These are phyloP conservation scores for Samsoniella hepiali DNA, from an alignment of 2,329 filamentous ascomycete genomes.

Conservation along the genomic window DNA sequence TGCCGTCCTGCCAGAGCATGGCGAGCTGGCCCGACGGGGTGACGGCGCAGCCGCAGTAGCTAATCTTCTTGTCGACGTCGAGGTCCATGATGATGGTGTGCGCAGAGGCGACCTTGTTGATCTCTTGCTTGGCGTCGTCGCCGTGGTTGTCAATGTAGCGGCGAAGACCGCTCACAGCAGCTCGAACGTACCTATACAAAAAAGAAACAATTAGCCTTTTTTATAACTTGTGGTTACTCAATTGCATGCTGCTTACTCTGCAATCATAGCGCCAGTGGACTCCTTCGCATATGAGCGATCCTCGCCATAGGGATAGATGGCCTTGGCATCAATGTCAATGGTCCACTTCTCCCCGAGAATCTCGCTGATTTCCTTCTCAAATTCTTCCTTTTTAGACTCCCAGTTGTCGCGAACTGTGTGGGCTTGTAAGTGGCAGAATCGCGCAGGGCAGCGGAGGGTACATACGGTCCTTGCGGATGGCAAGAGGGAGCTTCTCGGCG, in stretches of 20 bases:
- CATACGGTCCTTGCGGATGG: slow-evolving; percentile 50
- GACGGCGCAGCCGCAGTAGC: slow-evolving; percentile 45
- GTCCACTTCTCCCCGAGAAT: slow-evolving; percentile 49
- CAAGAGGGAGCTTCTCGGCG: slow-evolving; percentile 49
- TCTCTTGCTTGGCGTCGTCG: slow-evolving; percentile 39
- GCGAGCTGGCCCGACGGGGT: slow-evolving; percentile 42
- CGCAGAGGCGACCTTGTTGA: slow-evolving; percentile 44
- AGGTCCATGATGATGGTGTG: slow-evolving; percentile 46
- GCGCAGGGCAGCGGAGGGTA: background rate
- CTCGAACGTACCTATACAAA: slow-evolving; percentile 40
- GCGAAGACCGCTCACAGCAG: slow-evolving; percentile 40
- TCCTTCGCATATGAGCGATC: slow-evolving; percentile 39
- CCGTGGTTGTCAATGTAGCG: slow-evolving; percentile 37
- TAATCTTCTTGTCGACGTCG: slow-evolving; percentile 40
- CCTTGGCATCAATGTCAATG: slow-evolving; percentile 44
- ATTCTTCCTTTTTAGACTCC: slow-evolving; percentile 44
- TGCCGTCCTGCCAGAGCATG: slow-evolving; percentile 43
- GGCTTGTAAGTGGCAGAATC: background rate
- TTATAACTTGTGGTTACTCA: no score
- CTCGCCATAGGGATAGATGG: slow-evolving; percentile 46
- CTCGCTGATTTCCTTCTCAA: slow-evolving; percentile 43
- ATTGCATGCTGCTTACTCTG: slow-evolving; percentile 32
- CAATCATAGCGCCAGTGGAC: slow-evolving; percentile 43
- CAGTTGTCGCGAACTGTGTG: slow-evolving; percentile 49
- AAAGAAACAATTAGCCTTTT: background rate